Conservation (phyloP, 257 asterid genomes). For the Gardenia jasminoides region DNA sequence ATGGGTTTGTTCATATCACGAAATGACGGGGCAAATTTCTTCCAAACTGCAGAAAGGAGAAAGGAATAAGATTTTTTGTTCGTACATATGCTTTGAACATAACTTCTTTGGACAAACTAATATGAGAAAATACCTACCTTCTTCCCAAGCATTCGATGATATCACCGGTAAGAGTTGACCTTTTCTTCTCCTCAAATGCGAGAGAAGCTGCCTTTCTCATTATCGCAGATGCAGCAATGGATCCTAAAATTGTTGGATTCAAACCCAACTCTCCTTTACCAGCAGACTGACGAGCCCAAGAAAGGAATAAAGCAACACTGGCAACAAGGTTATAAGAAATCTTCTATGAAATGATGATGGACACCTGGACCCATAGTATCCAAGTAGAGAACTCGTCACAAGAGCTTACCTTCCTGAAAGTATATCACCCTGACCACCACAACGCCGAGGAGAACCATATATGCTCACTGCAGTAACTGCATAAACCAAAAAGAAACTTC, state of each 20-base stretch:
- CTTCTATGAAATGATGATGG: no score
- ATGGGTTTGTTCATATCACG: not conserved
- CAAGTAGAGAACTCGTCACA: not conserved
- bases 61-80: not conserved
- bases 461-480: slow-evolving; percentile 64
- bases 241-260: slow-evolving; percentile 64
- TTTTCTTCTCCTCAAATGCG: slow-evolving; percentile 67
- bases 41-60: slow-evolving; percentile 58
- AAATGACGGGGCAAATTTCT: slow-evolving; percentile 58
- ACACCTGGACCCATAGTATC: no score
- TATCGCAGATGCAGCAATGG: slow-evolving; percentile 75
- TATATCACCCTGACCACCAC: slow-evolving; percentile 99
- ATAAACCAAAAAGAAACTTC: slow-evolving; percentile 13
- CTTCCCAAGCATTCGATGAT: slow-evolving; percentile 80
- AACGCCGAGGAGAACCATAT: slow-evolving; percentile 94
- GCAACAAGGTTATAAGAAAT: not conserved
- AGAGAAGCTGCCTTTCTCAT: slow-evolving; percentile 78
- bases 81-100: not conserved
- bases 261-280: slow-evolving; percentile 29
- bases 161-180: slow-evolving; percentile 83
- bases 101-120: not conserved
- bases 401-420: slow-evolving; percentile 84
- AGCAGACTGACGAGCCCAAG: slow-evolving; percentile 72
- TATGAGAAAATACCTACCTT: slow-evolving; percentile 39
- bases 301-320: slow-evolving; percentile 81